Base-by-base conservation (phyloP, 2,329 filamentous ascomycete genomes). In the Paecilomyces sp. region DNA sequence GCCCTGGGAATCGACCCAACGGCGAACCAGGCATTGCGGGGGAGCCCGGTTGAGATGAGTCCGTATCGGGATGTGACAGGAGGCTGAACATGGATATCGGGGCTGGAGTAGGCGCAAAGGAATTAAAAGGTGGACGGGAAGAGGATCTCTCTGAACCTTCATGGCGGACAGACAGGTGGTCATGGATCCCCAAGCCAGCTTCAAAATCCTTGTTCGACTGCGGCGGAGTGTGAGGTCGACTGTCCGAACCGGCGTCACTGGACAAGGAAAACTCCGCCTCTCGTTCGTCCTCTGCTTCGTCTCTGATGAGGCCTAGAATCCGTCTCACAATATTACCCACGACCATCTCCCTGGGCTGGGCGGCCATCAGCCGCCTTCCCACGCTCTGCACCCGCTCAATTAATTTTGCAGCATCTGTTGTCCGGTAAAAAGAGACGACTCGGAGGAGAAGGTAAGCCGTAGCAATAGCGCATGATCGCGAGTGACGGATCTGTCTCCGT, bases 301-400 rank as follows among this genome's bases (percentile, higher is more conserved):
- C 92, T 57, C 94, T 87, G 64, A 99, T 94, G 64, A 99, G 82
- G 52, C 92, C 90, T 41, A 99, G 80, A 2, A 97, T 90, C 63
- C 94, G 87, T 62, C 92, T 87, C 54, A 97, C 91, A 66, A 99
- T 92, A 70, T 99, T 99, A 57, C 92, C 93, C 53, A 97, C 91
- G 4, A 92, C 91, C 67, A 96, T 88, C 77, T 97, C 94, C 62
- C 89, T 85, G 15, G 93, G 93, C 68, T 96, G 91, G 7, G 94
- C 92, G 58, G 88, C 85, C 36, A 89, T 87, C 52, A 99, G 82
- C 58, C 87, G 85, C 66, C 86, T 84, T 59, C 94, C 94, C 25
- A 93, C 87, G 61, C 87, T 83, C 64, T 90, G 87, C 62, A 99
- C 87, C 65, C 90, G 87, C 67, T 88, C 85, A 61, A 97, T 85